Evolutionary conservation across 2,329 filamentous ascomycete genomes (phyloP), one percentile per base, ranked within the genome.

Genomic region (Neopestalotiopsis sp.): DNA sequence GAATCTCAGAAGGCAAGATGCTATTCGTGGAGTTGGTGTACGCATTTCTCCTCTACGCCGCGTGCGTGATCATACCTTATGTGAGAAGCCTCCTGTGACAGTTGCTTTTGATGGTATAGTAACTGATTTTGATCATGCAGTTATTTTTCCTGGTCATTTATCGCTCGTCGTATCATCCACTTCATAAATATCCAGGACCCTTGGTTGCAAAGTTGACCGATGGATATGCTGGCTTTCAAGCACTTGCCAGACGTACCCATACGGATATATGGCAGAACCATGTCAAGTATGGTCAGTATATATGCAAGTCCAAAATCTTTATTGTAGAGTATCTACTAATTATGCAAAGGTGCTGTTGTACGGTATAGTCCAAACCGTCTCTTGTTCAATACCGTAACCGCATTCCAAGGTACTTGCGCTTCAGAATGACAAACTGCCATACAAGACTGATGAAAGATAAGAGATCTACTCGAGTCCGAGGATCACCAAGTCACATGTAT

Each of bases 391-490:
- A 69, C 73, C 3, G 62, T 53, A 13, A 71, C 67, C 10, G 72
- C 73, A 40, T 67, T 73, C 6, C 38, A 65, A 30, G 62, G 62
- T 53, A 28, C 24, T 28, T 28, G 24, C 24, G 24, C 24, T 28
- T 28, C 24, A 24, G 14, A 17, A 6, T 65, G 24, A 28, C 13
- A 7, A 34, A 42, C 10, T 40, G 12, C 32, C n/a, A 14, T 10
- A 17, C 9, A n/a, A 59, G 4, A 45, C 65, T 34, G 20, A 59
- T 7, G 10, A 42, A 13, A n/a, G 20, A 3, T 20, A 17, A 74
- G 73, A 74, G 40, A 74, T 74, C 45, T 74, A 74, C 38, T 42
- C 69, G 6, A 74, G 71, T 66, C 67, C 70, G 2, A 68, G 70
- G 42, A 61, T 72, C 13, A 67, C 68, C 59, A 74, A 74, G 66